Conservation (phyloP, 768 basidiomycete genomes). For the Rickenella mellea region DNA sequence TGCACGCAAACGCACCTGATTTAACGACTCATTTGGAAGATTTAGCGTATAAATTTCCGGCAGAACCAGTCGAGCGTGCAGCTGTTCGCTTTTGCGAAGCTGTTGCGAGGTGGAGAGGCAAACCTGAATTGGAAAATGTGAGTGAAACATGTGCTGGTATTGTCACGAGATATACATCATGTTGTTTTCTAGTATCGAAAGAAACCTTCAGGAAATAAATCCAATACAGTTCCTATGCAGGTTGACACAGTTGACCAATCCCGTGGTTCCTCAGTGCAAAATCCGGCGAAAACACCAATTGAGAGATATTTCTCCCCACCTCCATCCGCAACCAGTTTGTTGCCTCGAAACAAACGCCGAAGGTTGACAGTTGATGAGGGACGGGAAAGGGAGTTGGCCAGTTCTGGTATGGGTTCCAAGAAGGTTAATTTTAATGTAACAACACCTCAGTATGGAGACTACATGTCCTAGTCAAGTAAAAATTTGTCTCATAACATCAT, state of each 20-base stretch:
- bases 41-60: slow-evolving; percentile 70
- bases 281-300: neutral
- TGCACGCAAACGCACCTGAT: slow-evolving; percentile 63
- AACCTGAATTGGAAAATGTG: slow-evolving; percentile 76
- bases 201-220: neutral
- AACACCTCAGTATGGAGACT: no score
- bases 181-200: neutral
- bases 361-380: no score
- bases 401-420: no score
- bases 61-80: slow-evolving; percentile 72
- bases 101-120: slow-evolving; percentile 73
- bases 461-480: no score
- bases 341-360: no score
- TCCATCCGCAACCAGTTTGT: no score
- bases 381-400: no score
- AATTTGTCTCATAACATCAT: no score
- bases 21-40: slow-evolving; percentile 73
- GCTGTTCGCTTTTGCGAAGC: slow-evolving; percentile 76
- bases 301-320: neutral
- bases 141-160: slow-evolving; percentile 2
- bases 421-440: no score
- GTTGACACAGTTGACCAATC: neutral
- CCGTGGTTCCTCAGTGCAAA: neutral
- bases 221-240: neutral
- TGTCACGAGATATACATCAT: neutral